Conservation (phyloP, 768 basidiomycete species). For the Leccinum fibrillosum region DNA sequence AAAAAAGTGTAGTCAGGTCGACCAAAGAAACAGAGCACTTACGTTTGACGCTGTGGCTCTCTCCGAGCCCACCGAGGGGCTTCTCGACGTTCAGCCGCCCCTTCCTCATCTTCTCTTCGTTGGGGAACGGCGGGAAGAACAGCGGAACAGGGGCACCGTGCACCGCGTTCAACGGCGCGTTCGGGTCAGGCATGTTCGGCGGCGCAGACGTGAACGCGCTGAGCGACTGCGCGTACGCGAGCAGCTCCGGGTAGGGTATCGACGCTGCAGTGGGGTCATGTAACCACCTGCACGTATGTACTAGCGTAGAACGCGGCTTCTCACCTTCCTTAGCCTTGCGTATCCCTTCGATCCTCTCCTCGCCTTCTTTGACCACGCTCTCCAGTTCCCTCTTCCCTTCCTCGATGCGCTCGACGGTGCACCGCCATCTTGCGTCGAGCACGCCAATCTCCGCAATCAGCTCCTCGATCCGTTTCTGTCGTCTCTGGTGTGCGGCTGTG, state of each 20-base stretch:
- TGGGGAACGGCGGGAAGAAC: conserved; percentile 89
- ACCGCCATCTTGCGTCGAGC: conserved; percentile 65
- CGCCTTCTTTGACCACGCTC: conserved; percentile 69
- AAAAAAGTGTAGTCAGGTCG: conserved; percentile 2
- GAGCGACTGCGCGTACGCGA: conserved; percentile 81
- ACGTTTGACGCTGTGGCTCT: conserved; percentile 82
- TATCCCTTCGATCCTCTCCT: conserved; percentile 65
- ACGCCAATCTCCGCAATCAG: conserved; percentile 69
- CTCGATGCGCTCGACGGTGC: conserved; percentile 63
- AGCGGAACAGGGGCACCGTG: conserved; percentile 74
- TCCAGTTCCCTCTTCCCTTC: conserved; percentile 68
- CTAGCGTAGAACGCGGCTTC: conserved; percentile 8
- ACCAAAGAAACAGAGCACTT: conserved; percentile 23
- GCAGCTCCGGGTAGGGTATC: conserved; percentile 77
- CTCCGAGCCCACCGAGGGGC: conserved; percentile 72
- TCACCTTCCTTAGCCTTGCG: conserved; percentile 69
- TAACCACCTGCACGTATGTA: background rate
- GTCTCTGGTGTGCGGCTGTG: conserved; percentile 69
- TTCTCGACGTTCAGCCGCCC: conserved; percentile 79
- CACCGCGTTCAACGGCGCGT: conserved; percentile 11
- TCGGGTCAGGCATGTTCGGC: conserved; percentile 79
- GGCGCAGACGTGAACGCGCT: conserved; percentile 87
- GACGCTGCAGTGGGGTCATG: conserved; percentile 45
- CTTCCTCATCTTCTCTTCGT: conserved; percentile 87
- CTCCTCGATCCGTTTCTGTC: conserved; percentile 69